Conservation (phyloP, 2,329 filamentous ascomycete genomes). For the Penicillium sp. region DNA sequence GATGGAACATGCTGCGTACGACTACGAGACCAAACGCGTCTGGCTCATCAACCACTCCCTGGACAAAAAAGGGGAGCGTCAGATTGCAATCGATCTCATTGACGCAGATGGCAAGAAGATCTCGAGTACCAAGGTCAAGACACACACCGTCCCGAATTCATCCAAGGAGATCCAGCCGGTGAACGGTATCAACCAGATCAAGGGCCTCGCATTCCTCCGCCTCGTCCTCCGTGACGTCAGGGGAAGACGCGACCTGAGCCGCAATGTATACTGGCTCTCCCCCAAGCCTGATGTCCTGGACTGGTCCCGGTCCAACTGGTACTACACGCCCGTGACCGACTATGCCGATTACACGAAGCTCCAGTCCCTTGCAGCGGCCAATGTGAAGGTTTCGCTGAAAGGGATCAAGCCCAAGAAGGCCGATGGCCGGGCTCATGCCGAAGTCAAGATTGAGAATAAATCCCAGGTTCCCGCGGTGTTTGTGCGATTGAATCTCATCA, state of each 20-base stretch:
- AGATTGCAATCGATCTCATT: constrained; percentile 52
- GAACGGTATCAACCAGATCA: constrained; percentile 31
- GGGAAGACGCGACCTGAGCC: constrained; percentile 42
- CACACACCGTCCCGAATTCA: constrained; percentile 47
- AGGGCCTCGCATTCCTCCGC: constrained; percentile 52
- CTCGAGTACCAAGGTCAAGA: constrained; percentile 29
- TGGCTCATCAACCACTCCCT: constrained; percentile 57
- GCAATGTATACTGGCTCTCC: constrained; percentile 61
- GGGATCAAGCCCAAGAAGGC: not conserved
- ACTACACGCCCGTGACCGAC: constrained; percentile 54
- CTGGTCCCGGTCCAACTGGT: constrained; percentile 60
- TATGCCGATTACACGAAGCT: constrained; percentile 53
- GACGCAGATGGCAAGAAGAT: constrained; percentile 48
- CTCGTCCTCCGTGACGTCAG: constrained; percentile 45
- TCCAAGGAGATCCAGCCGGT: constrained; percentile 41
- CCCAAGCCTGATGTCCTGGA: constrained; percentile 49
- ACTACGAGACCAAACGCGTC: constrained; percentile 48
- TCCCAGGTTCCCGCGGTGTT: constrained; percentile 58
- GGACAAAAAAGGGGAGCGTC: constrained; percentile 40
- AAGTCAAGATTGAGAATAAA: constrained; percentile 52
- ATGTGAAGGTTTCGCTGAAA: constrained; percentile 34
- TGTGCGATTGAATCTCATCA: constrained; percentile 52
- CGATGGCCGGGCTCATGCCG: constrained; percentile 18
- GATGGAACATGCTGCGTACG: constrained; percentile 55
- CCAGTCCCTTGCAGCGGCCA: constrained; percentile 38